Conservation (phyloP, 169 alveolate species). For the Plasmodium malariae region DNA sequence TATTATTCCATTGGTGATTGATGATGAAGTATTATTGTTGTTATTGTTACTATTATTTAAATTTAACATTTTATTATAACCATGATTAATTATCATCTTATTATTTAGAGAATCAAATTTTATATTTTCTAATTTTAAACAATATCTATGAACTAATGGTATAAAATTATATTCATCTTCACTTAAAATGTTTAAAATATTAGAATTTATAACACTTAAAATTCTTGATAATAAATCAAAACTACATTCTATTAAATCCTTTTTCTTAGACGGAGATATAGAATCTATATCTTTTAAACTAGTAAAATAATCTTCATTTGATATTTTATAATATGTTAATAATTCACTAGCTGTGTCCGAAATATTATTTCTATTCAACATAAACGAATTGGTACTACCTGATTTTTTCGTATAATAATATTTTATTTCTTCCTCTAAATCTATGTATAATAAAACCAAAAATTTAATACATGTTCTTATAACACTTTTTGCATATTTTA, state of each 20-base stretch:
- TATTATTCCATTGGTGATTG: slow-evolving; percentile 10
- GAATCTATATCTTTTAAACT: slow-evolving; percentile 60
- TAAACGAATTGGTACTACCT: slow-evolving; percentile 32
- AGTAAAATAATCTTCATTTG: slow-evolving; percentile 65
- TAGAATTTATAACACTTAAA: slow-evolving; percentile 71
- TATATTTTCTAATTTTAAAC: slow-evolving; percentile 46
- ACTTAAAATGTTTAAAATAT: slow-evolving; percentile 46
- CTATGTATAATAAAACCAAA: slow-evolving; percentile 64
- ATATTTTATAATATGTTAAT: slow-evolving; percentile 52
- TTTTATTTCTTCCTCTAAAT: slow-evolving; percentile 76
- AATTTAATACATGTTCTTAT: slow-evolving; percentile 75
- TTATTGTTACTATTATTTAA: background rate
- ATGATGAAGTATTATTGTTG: background rate
- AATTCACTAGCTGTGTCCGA: slow-evolving; percentile 73
- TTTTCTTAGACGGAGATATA: slow-evolving; percentile 67
- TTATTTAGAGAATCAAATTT: slow-evolving; percentile 40
- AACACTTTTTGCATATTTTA: slow-evolving; percentile 72
- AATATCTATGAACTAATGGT: slow-evolving; percentile 73
- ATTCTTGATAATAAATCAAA: slow-evolving; percentile 74
- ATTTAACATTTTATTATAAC: background rate
- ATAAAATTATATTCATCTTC: slow-evolving; percentile 68
- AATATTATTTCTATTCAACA: slow-evolving; percentile 53
- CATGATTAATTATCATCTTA: slow-evolving; percentile 28
- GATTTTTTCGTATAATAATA: slow-evolving; percentile 61
- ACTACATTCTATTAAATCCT: slow-evolving; percentile 74